Evolutionary conservation across 2,329 filamentous ascomycete genomes (phyloP), one percentile per base, ranked within the genome.

Genomic region (Cladosporium sp.): DNA sequence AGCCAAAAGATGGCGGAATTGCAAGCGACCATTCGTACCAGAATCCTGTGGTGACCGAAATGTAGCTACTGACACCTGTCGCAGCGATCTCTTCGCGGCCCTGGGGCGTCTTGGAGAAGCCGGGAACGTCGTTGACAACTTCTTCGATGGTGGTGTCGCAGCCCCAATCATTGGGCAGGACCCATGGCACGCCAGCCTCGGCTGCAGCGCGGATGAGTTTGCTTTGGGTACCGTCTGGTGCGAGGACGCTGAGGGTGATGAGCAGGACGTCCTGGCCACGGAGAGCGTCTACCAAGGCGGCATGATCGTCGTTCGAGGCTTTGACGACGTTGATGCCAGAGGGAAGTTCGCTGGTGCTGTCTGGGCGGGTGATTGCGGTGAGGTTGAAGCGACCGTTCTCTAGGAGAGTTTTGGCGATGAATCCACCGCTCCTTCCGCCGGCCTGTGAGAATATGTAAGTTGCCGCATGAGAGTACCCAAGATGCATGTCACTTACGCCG

Each of bases 291-390:
- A 77, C 72, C 26, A 81, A 65, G 13, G 74, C 68, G 6, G 71
- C 67, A 4, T 80, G 76, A 21, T 83, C 75, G 16, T 79, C 70
- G 73, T 87, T 87, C 76, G 86, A 75, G 65, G 84, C 73, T 26
- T 70, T 73, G 25, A 75, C 78, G 39, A 80, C 71, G 5, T 71
- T 69, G 53, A 83, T 73, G 23, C 75, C 81, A 0, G 71, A 67
- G 8, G 81, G 81, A 3, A 85, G 74, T 0, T 69, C 76, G 66
- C 69, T 75, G 3, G 72, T 79, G 68, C 82, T 83, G 32, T 78
- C 79, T 1, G 68, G 61, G 53, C 84, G 83, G 1, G 80, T 81
- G 48, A 87, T 73, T 66, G 82, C 82, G 1, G 83, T 86, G 66
- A 86, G 73, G 16, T 70, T 80, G 71, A 84, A 82, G 54, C 80